Evolutionary conservation across 768 basidiomycete species (phyloP), one percentile per base, ranked within the genome.

Genomic region (Pilatotrama ljubarskyi): DNA sequence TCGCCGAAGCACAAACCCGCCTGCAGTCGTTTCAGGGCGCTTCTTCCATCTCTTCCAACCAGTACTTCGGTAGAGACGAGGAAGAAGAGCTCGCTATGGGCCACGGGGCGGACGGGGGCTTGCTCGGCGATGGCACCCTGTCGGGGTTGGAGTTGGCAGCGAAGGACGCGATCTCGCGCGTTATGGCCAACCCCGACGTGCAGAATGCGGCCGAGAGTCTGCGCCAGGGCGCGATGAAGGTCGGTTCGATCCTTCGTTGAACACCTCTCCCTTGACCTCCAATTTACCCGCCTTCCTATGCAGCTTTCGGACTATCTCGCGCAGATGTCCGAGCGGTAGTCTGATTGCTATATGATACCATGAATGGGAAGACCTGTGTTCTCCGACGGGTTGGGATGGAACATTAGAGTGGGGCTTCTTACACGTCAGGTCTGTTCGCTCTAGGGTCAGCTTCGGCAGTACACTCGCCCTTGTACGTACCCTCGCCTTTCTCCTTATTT

Each of bases 51-150:
- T 96, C 94, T 0, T 96, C 94, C 15, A 95, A 85, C 70, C 91
- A 94, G 66, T 99, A 98, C 83, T 98, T 97, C 74, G 97, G 96
- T 2, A 83, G 95, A 15, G 86, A 90, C 3, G 95, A 96, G 55
- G 88, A 91, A 57, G 87, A 89, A n/a, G 83, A 84, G 9, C 65
- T 74, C 49, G 64, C 58, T n/a, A 62, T 76, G 61, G 52, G 57
- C 2, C 58, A 59, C 25, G 70, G 81, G 26, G 75, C 82, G 9
- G 84, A 85, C 59, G 87, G 81, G 20, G 86, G 82, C 49, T 69
- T 86, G 58, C 69, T 80, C 43, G 77, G 77, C 49, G 81, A 81
- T 51, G 78, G 76, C 58, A 77, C 59, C 50, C 72, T 86, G 36
- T 84, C 89, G 4, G 82, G 70, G 44, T 59, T 85, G 15, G 85